Evolutionary conservation across 768 basidiomycete species (phyloP), one percentile per base, ranked within the genome.

Genomic region (Hericium coralloides): DNA sequence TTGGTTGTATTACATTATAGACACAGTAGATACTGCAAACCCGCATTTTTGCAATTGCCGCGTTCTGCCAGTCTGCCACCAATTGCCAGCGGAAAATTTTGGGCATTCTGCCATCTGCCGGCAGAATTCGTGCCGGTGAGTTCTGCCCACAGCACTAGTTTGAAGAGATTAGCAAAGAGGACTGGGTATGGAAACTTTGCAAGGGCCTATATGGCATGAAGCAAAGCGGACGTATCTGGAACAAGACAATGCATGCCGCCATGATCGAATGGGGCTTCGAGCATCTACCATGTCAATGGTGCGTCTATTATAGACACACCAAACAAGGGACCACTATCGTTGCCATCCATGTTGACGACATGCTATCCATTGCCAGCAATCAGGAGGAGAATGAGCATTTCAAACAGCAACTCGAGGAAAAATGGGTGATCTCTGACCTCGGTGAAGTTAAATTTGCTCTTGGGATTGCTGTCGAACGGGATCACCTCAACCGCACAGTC

Each of bases 201-300:
- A 61, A 64, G 31, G 62, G 66, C 1, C 57, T 76, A 0, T 76
- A 76, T 50, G 70, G 75, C 0, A 67, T 76, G 61, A 72, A 73
- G 49, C 72, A 76, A 52, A 62, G 61, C 8, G 67, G 70, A 0
- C 45, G 64, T 2, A 55, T 67, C 4, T 77, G 73, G 70, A 73
- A 78, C 55, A 59, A 70, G 36, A 69, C 48, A n/a, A 18, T 57
- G 12, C 48, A 57, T 23, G 51, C 37, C 15, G 41, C 56, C 15
- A 23, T 57, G 15, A 37, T 45, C 25, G 18, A n/a, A 15, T 55
- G 37, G 8, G 54, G 54, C 23, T 55, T 55, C 25, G 18, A 12
- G n/a, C 36, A 43, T 12, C 54, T 55, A 3, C 8, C n/a, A 9
- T 45, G 43, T 43, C 26, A 55, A 25, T 55, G 54, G 54, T 47